These are phyloP conservation scores for Groenewaldozyma auringiensis DNA, from an alignment of 1,139 yeast genomes.

Conservation along the genomic window DNA sequence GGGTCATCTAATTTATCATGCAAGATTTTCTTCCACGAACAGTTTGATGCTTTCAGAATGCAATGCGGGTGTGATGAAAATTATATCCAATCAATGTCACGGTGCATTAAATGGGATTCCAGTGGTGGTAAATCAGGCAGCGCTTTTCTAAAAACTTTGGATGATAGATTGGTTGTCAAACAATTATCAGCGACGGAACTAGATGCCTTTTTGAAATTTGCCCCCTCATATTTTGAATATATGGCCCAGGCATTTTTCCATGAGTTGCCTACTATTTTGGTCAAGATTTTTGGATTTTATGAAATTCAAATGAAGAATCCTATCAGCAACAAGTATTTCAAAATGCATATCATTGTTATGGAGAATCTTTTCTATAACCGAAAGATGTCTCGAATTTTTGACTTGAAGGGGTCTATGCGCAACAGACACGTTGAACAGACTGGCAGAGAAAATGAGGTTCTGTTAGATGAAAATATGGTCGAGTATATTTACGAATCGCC, in stretches of 20 bases:
- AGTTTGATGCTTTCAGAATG: constrained; percentile 85
- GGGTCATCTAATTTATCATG: constrained; percentile 79
- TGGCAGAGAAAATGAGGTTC: constrained; percentile 89
- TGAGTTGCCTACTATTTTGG: constrained; percentile 87
- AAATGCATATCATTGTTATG: constrained; percentile 91
- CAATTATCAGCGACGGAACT: constrained; percentile 82
- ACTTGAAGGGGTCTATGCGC: constrained; percentile 95
- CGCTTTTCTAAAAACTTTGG: constrained; percentile 84
- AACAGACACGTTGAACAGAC: constrained; percentile 95
- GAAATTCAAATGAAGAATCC: constrained; percentile 84
- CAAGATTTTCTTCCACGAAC: constrained; percentile 91
- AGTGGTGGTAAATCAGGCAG: constrained; percentile 97
- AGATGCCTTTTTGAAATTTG: constrained; percentile 90
- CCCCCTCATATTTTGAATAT: constrained; percentile 93
- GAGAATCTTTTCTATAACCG: constrained; percentile 86
- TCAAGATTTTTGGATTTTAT: constrained; percentile 91
- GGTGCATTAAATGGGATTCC: constrained; percentile 94
- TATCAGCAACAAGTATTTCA: constrained; percentile 63
- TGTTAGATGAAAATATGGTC: constrained; percentile 95
- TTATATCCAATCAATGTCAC: constrained; percentile 79
- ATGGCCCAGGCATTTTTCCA: constrained; percentile 94
- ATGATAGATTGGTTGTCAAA: constrained; percentile 82
- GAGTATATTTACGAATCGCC: constrained; percentile 97
- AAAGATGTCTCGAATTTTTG: constrained; percentile 81
- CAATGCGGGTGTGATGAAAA: constrained; percentile 72